These are phyloP conservation scores for Mortierella sp. DNA, from an alignment of 371 early-diverging fungal species.

Conservation along the genomic window DNA sequence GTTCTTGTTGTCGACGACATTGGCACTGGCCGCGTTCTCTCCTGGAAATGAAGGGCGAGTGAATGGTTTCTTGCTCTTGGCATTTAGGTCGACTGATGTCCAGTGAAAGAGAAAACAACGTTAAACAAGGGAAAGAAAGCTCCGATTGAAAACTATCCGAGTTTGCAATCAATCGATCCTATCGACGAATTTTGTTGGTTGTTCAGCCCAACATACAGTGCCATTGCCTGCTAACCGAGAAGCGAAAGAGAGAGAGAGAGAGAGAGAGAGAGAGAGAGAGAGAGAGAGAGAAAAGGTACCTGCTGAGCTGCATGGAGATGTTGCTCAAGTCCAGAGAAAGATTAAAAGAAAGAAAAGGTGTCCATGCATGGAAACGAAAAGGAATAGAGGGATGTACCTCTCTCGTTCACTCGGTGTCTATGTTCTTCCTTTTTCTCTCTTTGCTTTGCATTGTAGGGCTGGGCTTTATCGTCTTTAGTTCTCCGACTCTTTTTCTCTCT, in stretches of 20 bases:
- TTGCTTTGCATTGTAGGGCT: background rate
- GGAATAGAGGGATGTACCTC: background rate
- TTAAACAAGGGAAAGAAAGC: background rate
- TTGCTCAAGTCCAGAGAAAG: background rate
- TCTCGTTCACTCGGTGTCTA: background rate
- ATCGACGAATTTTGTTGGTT: too few relatives aligned
- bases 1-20: background rate
- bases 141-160: background rate
- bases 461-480: background rate
- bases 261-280: background rate
- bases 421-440: slow-evolving; percentile 10
- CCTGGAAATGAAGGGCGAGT: background rate
- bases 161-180: too few relatives aligned
- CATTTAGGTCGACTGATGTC: background rate
- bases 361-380: background rate
- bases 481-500: background rate
- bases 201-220: too few relatives aligned
- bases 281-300: background rate
- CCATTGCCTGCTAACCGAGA: too few relatives aligned
- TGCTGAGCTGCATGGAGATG: background rate
- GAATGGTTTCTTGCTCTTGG: background rate
- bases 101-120: background rate
- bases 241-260: background rate
- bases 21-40: background rate
- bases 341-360: background rate